Conservation (phyloP, 2,329 filamentous ascomycete genomes). For the Xylariaceae sp. region DNA sequence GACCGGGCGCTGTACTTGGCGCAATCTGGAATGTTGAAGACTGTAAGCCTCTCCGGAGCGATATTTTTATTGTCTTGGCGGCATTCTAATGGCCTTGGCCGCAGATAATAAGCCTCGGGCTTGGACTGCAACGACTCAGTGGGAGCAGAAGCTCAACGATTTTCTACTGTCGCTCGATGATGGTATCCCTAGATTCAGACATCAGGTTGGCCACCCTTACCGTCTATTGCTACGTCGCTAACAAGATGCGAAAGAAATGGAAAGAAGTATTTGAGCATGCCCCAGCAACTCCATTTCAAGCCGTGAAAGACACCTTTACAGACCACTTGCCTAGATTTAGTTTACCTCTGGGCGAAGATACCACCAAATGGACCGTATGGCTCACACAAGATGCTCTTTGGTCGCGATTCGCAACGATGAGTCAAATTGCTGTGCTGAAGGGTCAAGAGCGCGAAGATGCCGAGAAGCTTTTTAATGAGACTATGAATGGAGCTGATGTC, state of each 20-base stretch:
- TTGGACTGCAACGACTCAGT: constrained; percentile 52
- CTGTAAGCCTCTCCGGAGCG: no score
- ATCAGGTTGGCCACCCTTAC: constrained; percentile 32
- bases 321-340: constrained; percentile 48
- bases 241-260: constrained; percentile 43
- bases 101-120: constrained; percentile 59
- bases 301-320: constrained; percentile 38
- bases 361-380: constrained; percentile 53
- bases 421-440: constrained; percentile 59
- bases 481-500: constrained; percentile 47
- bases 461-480: constrained; percentile 47
- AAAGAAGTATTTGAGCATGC: constrained; percentile 60
- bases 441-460: constrained; percentile 46
- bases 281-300: constrained; percentile 46
- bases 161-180: constrained; percentile 54
- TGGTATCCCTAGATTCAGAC: constrained; percentile 59
- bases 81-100: constrained; percentile 7
- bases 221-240: not conserved
- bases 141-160: constrained; percentile 60
- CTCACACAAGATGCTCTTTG: constrained; percentile 57
- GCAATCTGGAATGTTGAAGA: constrained; percentile 74
- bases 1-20: constrained; percentile 55
- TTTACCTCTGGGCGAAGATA: constrained; percentile 55
- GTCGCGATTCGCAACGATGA: constrained; percentile 61
- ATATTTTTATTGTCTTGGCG: no score